Conservation (phyloP, 257 asterid species). For the Solanum habrochaites region DNA sequence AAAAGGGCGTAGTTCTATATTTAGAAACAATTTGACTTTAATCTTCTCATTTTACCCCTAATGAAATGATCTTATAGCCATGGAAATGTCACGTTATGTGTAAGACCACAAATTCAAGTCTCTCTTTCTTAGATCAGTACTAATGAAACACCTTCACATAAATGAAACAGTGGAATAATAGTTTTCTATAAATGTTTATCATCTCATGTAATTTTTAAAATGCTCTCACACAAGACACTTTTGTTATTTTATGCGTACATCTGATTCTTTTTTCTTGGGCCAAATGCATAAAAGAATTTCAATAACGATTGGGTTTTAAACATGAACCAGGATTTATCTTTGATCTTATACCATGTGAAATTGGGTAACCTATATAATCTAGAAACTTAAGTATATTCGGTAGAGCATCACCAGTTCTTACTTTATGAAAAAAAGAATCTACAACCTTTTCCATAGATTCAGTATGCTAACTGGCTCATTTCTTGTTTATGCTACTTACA, state of each 20-base stretch:
- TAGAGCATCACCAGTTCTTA: neutral
- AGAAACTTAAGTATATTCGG: neutral
- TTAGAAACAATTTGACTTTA: neutral
- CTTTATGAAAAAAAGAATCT: neutral
- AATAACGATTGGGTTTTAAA: neutral
- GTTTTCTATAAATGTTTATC: neutral
- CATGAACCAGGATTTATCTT: neutral
- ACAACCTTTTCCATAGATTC: neutral
- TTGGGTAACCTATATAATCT: neutral
- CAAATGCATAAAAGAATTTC: neutral
- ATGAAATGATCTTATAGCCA: neutral
- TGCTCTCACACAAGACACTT: neutral
- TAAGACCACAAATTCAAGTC: neutral
- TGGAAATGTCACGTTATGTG: neutral
- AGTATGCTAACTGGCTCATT: neutral
- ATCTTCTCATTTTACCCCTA: neutral
- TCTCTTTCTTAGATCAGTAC: neutral
- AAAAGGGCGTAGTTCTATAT: neutral
- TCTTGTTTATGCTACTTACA: conserved; percentile 1
- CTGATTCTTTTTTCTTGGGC: neutral
- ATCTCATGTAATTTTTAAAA: neutral
- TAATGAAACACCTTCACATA: neutral
- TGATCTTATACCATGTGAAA: neutral
- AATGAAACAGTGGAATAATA: neutral
- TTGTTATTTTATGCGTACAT: neutral